These are phyloP conservation scores for Cercospora sp. DNA, from an alignment of 2,329 filamentous ascomycete species.

Conservation along the genomic window DNA sequence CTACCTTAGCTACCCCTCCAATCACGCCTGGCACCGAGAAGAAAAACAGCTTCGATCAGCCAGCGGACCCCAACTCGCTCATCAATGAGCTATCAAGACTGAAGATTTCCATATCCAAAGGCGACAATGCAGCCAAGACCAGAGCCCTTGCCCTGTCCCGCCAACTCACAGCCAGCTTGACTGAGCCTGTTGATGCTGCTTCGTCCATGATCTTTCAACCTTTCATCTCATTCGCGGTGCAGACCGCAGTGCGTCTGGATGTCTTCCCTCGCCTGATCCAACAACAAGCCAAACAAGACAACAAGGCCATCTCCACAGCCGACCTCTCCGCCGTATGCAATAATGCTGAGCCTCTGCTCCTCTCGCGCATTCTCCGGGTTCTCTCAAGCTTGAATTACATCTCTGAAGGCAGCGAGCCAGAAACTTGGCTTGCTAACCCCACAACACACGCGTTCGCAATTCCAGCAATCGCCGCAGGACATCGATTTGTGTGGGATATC, in stretches of 20 bases:
- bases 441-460: not conserved
- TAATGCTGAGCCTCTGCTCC: not conserved
- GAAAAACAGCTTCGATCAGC: not conserved
- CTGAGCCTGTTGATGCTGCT: constrained; percentile 9
- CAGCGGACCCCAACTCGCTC: not conserved
- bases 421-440: not conserved
- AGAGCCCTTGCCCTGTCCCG: constrained; percentile 5
- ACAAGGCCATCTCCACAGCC: not conserved
- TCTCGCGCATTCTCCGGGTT: not conserved
- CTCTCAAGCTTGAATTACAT: not conserved
- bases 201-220: constrained; percentile 11
- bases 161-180: constrained; percentile 12
- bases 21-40: not conserved
- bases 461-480: not conserved
- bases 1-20: not conserved
- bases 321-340: not conserved
- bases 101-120: constrained; percentile 1
- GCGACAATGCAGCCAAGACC: not conserved
- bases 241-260: constrained; percentile 13
- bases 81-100: not conserved
- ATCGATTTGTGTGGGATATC: not conserved
- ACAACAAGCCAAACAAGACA: not conserved
- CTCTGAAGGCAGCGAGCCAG: not conserved
- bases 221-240: constrained; percentile 12
- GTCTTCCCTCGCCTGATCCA: constrained; percentile 8